phyloP scores from a whole-genome alignment of 305 asterid species.

The Andrographis paniculata region DNA sequence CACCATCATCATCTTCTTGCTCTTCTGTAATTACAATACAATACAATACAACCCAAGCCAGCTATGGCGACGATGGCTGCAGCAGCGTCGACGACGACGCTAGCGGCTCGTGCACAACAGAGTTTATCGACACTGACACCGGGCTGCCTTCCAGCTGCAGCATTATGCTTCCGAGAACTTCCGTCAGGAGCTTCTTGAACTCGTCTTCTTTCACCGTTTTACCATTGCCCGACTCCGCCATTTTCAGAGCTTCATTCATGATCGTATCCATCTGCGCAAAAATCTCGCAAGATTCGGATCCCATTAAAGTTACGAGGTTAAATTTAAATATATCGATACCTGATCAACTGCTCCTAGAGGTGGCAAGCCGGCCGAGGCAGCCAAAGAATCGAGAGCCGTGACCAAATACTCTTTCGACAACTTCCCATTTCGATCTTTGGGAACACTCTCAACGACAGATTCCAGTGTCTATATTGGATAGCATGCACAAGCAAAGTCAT shows the following conservation, averaged over 20 bases:
- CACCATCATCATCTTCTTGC: no score
- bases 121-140: slow-evolving; percentile 44
- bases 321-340: slow-evolving; percentile 30
- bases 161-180: slow-evolving; percentile 50
- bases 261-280: slow-evolving; percentile 45
- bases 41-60: no score
- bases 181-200: slow-evolving; percentile 49
- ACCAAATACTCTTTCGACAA: slow-evolving; percentile 44
- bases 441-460: slow-evolving; percentile 28
- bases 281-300: background rate
- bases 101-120: slow-evolving; percentile 53
- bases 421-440: slow-evolving; percentile 43
- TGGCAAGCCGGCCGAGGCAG: slow-evolving; percentile 59
- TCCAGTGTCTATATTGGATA: slow-evolving; percentile 34
- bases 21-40: no score
- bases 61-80: slow-evolving; percentile 15
- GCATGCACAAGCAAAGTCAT: no score
- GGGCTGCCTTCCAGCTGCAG: slow-evolving; percentile 54
- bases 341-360: slow-evolving; percentile 51
- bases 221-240: slow-evolving; percentile 38
- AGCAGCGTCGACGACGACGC: slow-evolving; percentile 32
- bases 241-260: slow-evolving; percentile 34
- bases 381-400: slow-evolving; percentile 41
- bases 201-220: slow-evolving; percentile 52
- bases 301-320: background rate